Evolutionary conservation across 495 filamentous ascomycete genomes (phyloP), one percentile per base, ranked within the genome.

Genomic region (Aspergillus diversus): DNA sequence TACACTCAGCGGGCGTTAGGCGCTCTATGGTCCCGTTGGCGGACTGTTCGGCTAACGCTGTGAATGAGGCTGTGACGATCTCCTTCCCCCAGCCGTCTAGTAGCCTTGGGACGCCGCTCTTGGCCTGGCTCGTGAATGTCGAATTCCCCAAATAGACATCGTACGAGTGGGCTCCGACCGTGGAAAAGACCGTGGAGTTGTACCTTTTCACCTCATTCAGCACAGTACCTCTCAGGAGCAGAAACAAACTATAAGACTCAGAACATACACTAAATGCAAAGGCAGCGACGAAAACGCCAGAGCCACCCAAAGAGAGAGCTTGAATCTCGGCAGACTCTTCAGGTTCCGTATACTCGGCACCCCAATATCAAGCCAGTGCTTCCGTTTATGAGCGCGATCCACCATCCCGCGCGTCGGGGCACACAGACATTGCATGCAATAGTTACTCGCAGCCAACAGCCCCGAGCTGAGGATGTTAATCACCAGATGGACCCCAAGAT

Each of bases 391-490:
- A 3, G 46, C 46, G 8, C 15, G 46, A 49, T 49, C 46, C 15
- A 49, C 17, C 8, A n/a, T 7, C 3, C 17, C 2, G 3, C 46
- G 12, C 0, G 46, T 49, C 17, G 46, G 46, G 13, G 46, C 46
- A 49, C 15, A 11, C 17, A 49, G 17, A 7, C 46, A 49, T 49
- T 49, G 46, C 46, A 49, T 49, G 15, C 46, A n/a, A 49, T n/a
- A 49, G 15, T 49, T 49, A 16, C 46, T 49, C 3, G 46, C 46
- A 7, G 13, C 17, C 46, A 49, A 17, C 17, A 49, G 8, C 0
- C 13, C 46, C 5, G 46, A n/a, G 13, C 46, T 49, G 4, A 49
- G 16, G 4, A 49, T 16, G 17, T 49, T 49, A 16, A 49, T 49
- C 3, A 49, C 8, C 17, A 49, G 17, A 17, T 49, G 46, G 8